Evolutionary conservation across 768 basidiomycete species (phyloP).

Genomic region (Calocybe gangraenosa): DNA sequence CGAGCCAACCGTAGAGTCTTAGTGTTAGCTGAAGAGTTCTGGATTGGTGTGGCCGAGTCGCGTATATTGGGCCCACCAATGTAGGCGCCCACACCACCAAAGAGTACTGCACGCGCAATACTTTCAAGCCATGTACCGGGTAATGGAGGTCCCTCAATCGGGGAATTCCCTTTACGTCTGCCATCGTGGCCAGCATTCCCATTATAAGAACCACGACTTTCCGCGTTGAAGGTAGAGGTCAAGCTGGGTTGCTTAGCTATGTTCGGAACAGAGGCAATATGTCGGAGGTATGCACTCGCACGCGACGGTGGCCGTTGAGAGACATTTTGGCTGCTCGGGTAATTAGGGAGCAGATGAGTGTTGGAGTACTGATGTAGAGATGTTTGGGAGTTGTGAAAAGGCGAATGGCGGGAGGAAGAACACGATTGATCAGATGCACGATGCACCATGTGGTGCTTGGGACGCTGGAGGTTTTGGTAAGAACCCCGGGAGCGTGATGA

Average conservation of each 20-base stretch:
- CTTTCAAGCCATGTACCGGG: slow-evolving; percentile 69
- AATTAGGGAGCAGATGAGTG: slow-evolving; percentile 19
- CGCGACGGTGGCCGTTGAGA: slow-evolving; percentile 42
- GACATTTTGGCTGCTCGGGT: slow-evolving; percentile 19
- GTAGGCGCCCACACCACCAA: slow-evolving; percentile 43
- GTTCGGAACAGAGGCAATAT: slow-evolving; percentile 60
- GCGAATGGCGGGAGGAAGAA: slow-evolving; percentile 9
- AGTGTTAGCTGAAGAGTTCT: not conserved
- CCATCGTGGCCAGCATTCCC: slow-evolving; percentile 22
- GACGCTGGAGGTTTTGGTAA: slow-evolving; percentile 7
- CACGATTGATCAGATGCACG: slow-evolving; percentile 12
- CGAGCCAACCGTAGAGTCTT: slow-evolving; percentile 30
- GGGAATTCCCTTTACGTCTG: slow-evolving; percentile 26
- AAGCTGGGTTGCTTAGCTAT: slow-evolving; percentile 34
- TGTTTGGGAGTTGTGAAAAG: slow-evolving; percentile 14
- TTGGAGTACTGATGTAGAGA: slow-evolving; percentile 21
- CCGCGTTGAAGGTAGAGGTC: slow-evolving; percentile 19
- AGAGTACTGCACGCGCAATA: slow-evolving; percentile 63
- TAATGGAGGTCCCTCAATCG: slow-evolving; percentile 45
- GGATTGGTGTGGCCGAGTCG: not conserved
- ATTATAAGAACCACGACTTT: slow-evolving; percentile 18
- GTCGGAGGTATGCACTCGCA: slow-evolving; percentile 67
- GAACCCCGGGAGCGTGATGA: slow-evolving; percentile 10
- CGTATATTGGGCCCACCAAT: slow-evolving; percentile 33
- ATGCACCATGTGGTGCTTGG: slow-evolving; percentile 9